Evolutionary conservation across 192 early-diverging fungal genomes (phyloP), one percentile per base, ranked within the genome.

Genomic region (Coemansia sp.): DNA sequence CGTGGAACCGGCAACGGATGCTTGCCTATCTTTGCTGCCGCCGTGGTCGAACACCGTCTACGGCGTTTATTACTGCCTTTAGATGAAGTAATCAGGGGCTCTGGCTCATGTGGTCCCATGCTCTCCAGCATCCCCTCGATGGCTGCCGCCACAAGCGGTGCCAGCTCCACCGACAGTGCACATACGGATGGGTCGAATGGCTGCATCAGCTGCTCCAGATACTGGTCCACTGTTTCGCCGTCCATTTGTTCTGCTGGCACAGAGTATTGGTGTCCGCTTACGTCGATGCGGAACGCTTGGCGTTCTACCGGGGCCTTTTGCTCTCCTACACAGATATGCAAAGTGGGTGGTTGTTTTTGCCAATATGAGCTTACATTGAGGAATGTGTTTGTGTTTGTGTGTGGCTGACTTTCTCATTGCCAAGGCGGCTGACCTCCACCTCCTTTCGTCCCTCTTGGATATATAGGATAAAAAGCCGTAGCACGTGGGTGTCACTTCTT

Each of bases 231-330:
- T 4, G 9, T 13, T 2, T 23, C 61, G 0, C 65, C 44, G 2
- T 54, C 47, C 29, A 41, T 23, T 53, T 77, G 74, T 28, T 71
- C 74, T 0, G 64, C 31, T 9, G 74, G 68, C 40, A 71, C 56
- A 45, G 74, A 77, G 55, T 71, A 68, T 57, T 77, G 74, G 30
- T 71, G 61, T 6, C 68, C 68, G 54, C 74, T 71, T 22, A 77
- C 74, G 57, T 77, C 74, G 64, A 77, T 65, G 45, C 74, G 74
- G 58, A 77, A 77, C 8, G 74, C 74, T 7, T 48, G 64, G 13
- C 56, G 59, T 53, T 77, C 74, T 28, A 56, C 37, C 30, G 42
- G 28, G 6, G 36, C 50, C 2, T 53, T 53, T 23, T 47, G 44
- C 22, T 9, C 6, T 23, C 7, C 44, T 47, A 20, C 20, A 23